Evolutionary conservation across 176 grass and related monocot species (phyloP).

Genomic region (Echinochloa phyllopogon): DNA sequence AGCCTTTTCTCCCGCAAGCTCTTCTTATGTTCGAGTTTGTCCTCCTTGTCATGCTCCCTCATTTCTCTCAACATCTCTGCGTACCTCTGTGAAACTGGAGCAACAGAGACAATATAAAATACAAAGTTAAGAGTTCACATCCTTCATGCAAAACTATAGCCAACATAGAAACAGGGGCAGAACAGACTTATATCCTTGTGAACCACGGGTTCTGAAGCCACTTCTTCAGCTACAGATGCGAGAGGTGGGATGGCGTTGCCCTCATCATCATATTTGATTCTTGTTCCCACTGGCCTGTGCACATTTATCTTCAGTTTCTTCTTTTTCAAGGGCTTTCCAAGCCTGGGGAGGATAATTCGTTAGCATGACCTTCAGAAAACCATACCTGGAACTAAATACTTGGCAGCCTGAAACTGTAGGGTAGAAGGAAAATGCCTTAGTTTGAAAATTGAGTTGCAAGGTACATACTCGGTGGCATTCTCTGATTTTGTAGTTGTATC

Average conservation of each 20-base stretch:
- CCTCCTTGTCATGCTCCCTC: constrained; percentile 79
- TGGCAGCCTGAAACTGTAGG: constrained; percentile 14
- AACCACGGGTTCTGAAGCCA: constrained; percentile 53
- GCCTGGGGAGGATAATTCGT: constrained; percentile 43
- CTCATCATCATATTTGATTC: constrained; percentile 90
- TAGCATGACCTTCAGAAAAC: constrained; percentile 17
- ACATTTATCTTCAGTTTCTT: constrained; percentile 97
- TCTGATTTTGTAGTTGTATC: constrained; percentile 46
- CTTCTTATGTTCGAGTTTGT: constrained; percentile 75
- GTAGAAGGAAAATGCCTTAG: constrained; percentile 14
- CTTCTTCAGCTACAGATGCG: constrained; percentile 66
- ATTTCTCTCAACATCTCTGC: constrained; percentile 77
- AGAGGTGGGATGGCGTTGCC: constrained; percentile 74
- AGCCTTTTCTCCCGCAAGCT: constrained; percentile 67
- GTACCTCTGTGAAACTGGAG: constrained; percentile 73
- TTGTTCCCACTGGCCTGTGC: constrained; percentile 75
- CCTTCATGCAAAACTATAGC: constrained; percentile 2
- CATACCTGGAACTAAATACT: background rate
- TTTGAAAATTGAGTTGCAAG: constrained; percentile 8
- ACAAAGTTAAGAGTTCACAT: constrained; percentile 25
- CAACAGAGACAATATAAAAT: constrained; percentile 4
- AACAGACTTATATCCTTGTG: constrained; percentile 65
- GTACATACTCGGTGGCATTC: constrained; percentile 50
- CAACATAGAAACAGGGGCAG: background rate
- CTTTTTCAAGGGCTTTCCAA: constrained; percentile 65